Percentiles rank a stretch among this genome's conserved stretches.
phyloP scores from a whole-genome alignment of 495 filamentous ascomycete species.

The Elasticomyces elasticus region DNA sequence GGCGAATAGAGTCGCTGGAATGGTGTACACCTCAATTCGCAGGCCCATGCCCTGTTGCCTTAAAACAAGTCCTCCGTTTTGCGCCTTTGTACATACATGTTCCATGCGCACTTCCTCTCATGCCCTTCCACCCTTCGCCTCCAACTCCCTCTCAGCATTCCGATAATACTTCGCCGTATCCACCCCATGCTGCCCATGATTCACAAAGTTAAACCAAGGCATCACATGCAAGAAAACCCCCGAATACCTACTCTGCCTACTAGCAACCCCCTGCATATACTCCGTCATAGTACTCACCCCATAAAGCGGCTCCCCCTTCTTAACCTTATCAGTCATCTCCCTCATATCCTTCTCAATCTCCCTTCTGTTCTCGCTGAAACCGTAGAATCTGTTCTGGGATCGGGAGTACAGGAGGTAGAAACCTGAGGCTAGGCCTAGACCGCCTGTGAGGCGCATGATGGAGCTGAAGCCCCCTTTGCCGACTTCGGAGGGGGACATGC shows the following conservation, averaged over 20 bases:
- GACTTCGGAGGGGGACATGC: conserved; percentile 67
- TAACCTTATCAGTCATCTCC: conserved; percentile 94
- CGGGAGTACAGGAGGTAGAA: conserved; percentile 72
- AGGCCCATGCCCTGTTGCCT: too few relatives aligned
- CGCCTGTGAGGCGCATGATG: conserved; percentile 66
- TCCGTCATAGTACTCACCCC: conserved; percentile 64
- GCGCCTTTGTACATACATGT: background rate
- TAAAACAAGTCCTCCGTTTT: background rate
- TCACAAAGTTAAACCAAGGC: conserved; percentile 96
- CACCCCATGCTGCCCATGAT: conserved; percentile 87
- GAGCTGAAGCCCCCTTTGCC: conserved; percentile 69
- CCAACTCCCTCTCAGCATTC: conserved; percentile 88
- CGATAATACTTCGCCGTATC: conserved; percentile 98
- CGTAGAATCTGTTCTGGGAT: conserved; percentile 75
- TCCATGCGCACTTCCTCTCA: background rate
- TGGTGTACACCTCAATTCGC: too few relatives aligned
- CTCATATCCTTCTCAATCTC: conserved; percentile 94
- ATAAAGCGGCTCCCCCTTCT: conserved; percentile 83
- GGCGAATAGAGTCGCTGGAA: too few relatives aligned
- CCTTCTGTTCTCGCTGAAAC: conserved; percentile 78
- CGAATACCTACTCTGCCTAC: conserved; percentile 84
- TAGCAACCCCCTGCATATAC: conserved; percentile 88
- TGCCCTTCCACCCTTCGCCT: conserved; percentile 47
- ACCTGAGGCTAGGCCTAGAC: conserved; percentile 61
- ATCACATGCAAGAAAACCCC: conserved; percentile 70